Evolutionary conservation across 2,329 filamentous ascomycete genomes (phyloP).

Genomic region (Mycogone perniciosa): DNA sequence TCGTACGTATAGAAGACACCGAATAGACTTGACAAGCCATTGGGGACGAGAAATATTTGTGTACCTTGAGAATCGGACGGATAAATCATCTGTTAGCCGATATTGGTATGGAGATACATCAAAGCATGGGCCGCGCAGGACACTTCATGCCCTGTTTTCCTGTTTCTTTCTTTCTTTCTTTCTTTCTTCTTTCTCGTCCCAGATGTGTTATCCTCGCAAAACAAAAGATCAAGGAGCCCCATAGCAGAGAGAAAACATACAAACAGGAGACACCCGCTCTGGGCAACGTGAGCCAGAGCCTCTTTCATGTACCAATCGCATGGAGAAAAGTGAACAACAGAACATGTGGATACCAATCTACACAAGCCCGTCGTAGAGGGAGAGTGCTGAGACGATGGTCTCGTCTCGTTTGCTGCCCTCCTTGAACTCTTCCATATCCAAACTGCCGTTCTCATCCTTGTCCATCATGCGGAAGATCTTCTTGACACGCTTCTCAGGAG

Average conservation of each 20-base stretch:
- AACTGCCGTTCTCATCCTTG: constrained; percentile 96
- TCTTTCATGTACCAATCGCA: constrained; percentile 1
- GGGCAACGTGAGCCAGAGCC: not conserved
- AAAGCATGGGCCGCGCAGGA: too few relatives aligned
- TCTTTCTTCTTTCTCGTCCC: not conserved
- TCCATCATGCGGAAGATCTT: constrained; percentile 99
- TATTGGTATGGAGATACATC: too few relatives aligned
- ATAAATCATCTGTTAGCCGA: too few relatives aligned
- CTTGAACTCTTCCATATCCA: constrained; percentile 98
- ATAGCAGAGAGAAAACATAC: not conserved
- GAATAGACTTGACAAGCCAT: too few relatives aligned
- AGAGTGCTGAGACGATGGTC: constrained; percentile 95
- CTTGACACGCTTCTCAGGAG: constrained; percentile 91
- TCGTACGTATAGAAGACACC: too few relatives aligned
- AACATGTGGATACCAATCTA: constrained; percentile 31
- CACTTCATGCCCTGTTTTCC: not conserved
- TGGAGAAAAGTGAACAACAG: constrained; percentile 1
- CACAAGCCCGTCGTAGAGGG: constrained; percentile 92
- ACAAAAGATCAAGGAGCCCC: not conserved
- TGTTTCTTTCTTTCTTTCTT: not conserved
- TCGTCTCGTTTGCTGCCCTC: constrained; percentile 98
- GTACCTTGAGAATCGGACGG: too few relatives aligned
- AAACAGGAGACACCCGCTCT: not conserved
- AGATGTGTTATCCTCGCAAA: not conserved
- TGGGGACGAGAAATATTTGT: too few relatives aligned